Evolutionary conservation across 768 basidiomycete species (phyloP), one percentile per base, ranked within the genome.

Genomic region (Candolleomyces eurysporus): DNA sequence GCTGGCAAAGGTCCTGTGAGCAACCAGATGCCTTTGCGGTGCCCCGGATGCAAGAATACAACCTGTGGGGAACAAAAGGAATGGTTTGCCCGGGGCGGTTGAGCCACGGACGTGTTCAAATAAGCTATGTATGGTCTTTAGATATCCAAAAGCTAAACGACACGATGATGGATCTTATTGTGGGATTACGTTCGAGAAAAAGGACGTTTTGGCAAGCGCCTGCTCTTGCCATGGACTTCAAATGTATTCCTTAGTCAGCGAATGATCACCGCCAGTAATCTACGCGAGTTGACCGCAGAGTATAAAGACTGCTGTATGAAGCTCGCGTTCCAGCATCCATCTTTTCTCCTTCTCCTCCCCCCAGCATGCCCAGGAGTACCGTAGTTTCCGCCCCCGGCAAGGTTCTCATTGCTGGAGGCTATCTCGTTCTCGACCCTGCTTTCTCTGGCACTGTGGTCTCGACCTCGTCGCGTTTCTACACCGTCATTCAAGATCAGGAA

Each of bases 401-500:
- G 75, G 96, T 97, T 55, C 84, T 99, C 59, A 73, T 97, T 58
- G 94, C 96, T 10, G 97, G 97, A 2, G 97, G 97, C 2, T 99
- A 98, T 77, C 91, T 99, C 64, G 94, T 99, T 31, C 89, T 98
- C 63, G 95, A 98, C 74, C 88, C 85, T 19, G 76, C 81, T 6
- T 94, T 92, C 71, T 86, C 90, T 32, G 97, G 96, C 54, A 76
- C 92, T 61, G 95, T 96, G 49, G 83, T 98, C 49, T 92, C 94
- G 0, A 95, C 96, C 16, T 93, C 93, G 11, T 94, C 94, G 21
- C 86, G 97, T 45, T 98, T 99, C 77, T 98, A 96, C 75, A 88
- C 94, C 22, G 84, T 87, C 66, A 78, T 96, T 52, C 79, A 76
- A 52, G 74, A 79, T 40, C 70, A 73, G 19, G 64, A 65, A 31